Evolutionary conservation across 2,329 filamentous ascomycete genomes (phyloP), one percentile per base, ranked within the genome.

Genomic region (Thelonectria rubi): DNA sequence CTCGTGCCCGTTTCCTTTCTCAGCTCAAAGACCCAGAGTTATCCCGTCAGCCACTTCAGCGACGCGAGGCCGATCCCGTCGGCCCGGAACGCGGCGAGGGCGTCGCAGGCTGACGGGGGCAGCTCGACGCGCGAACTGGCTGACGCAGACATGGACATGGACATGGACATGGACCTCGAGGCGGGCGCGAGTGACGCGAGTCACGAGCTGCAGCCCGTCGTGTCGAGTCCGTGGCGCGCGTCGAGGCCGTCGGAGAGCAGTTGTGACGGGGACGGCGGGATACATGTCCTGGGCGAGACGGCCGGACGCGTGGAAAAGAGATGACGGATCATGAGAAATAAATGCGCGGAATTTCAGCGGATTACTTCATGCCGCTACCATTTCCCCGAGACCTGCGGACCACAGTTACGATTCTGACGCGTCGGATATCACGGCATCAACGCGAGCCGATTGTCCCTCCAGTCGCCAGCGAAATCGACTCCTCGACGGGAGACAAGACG

Each of bases 1-100:
- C 9, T 56, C 11, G 8, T 56, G 1, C 46, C 54, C 14, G 45
- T 20, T 3, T 56, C 54, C 20, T 32, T 56, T 45, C 37, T 49
- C 12, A 49, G 20, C 7, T 56, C 54, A 20, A 42, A 56, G 15
- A 24, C 21, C 10, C 26, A 49, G 3, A 49, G 34, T 20, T 48
- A 39, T n/a, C 34, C 54, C 4, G 17, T 49, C 9, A 56, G 34
- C n/a, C 20, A 47, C n/a, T 47, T 47, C 34, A 43, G 30, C 9
- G 54, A 34, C n/a, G 20, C 40, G 9, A 49, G 46, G 8, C n/a
- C 40, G 1, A 10, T 43, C n/a, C 43, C 26, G 6, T 39, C 26
- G n/a, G 21, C 8, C 10, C n/a, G 20, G 42, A 45, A 24, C 14
- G 9, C 18, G 14, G 5, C 45, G 6, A 34, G 39, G 32, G 10